A percentile compares a stretch with the other conserved stretches of the same genome.
Conservation (phyloP, 2,329 filamentous ascomycete species). For the Verticillium isaacii region DNA sequence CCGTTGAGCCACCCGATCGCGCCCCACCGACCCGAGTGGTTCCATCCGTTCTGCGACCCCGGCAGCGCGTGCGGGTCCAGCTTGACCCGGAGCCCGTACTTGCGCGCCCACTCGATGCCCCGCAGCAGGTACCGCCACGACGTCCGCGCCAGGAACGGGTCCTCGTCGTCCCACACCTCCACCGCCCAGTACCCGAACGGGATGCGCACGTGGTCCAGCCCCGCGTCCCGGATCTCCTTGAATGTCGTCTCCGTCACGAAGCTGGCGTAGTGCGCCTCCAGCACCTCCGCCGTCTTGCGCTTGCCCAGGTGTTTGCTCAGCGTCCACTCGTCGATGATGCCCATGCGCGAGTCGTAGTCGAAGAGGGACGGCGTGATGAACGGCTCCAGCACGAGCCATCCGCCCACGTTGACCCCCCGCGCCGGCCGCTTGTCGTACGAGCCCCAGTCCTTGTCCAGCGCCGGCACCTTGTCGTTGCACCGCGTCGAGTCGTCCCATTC, state of each 20-base stretch:
- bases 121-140: conserved; percentile 92
- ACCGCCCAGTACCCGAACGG: conserved; percentile 96
- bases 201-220: conserved; percentile 95
- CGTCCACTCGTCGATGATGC: conserved; percentile 85
- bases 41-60: conserved; percentile 96
- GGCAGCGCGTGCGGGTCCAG: conserved; percentile 89
- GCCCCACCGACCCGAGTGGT: conserved; percentile 84
- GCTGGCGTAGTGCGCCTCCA: conserved; percentile 89
- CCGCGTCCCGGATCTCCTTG: conserved; percentile 76
- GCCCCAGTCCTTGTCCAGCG: conserved; percentile 70
- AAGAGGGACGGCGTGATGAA: conserved; percentile 96
- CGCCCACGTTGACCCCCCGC: conserved; percentile 86
- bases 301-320: conserved; percentile 67
- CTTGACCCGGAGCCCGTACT: conserved; percentile 87
- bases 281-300: conserved; percentile 53
- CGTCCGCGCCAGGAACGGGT: conserved; percentile 82
- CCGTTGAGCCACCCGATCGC: conserved; percentile 85
- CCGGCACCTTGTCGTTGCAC: conserved; percentile 75
- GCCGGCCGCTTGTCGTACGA: conserved; percentile 75
- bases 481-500: conserved; percentile 78
- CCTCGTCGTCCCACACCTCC: conserved; percentile 76
- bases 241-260: conserved; percentile 87
- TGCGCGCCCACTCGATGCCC: conserved; percentile 88
- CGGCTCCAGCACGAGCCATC: conserved; percentile 90
- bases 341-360: conserved; percentile 54